Percentiles rank a stretch among this genome's conserved stretches.
Conservation (phyloP, 1,139 yeast species). For the Magnusiomyces fungicola region DNA sequence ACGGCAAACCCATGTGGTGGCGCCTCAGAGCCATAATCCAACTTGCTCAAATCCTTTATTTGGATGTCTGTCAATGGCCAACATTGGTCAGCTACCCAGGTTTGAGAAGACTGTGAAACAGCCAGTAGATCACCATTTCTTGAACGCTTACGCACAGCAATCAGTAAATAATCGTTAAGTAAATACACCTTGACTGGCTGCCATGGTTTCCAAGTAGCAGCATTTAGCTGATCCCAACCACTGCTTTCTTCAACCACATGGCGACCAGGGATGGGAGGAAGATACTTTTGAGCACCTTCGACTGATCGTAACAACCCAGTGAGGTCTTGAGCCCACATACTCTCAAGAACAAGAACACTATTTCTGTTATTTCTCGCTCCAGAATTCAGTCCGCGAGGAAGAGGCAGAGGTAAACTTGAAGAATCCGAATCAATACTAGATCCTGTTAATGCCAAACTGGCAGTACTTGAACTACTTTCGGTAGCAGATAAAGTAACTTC, state of each 20-base stretch:
- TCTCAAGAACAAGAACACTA: slow-evolving; percentile 65
- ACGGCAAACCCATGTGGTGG: slow-evolving; percentile 29
- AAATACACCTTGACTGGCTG: slow-evolving; percentile 71
- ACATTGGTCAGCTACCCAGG: slow-evolving; percentile 67
- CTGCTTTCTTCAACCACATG: slow-evolving; percentile 76
- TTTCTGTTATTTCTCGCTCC: slow-evolving; percentile 43
- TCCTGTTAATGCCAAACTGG: background rate
- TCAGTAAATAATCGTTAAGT: slow-evolving; percentile 66
- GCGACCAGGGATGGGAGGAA: slow-evolving; percentile 72
- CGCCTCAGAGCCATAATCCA: slow-evolving; percentile 19
- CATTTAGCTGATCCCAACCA: slow-evolving; percentile 81
- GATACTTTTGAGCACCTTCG: slow-evolving; percentile 80
- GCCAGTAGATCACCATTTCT: slow-evolving; percentile 20
- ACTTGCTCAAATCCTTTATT: slow-evolving; percentile 36
- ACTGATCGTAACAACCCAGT: slow-evolving; percentile 70
- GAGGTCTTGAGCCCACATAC: slow-evolving; percentile 74
- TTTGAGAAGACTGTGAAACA: slow-evolving; percentile 23
- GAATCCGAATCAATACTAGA: background rate
- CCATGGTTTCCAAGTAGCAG: slow-evolving; percentile 78
- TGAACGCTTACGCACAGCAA: slow-evolving; percentile 58
- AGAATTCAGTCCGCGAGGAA: background rate
- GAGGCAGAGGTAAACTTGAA: background rate
- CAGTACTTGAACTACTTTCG: background rate
- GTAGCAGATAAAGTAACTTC: slow-evolving; percentile 33
- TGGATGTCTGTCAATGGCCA: slow-evolving; percentile 65